Evolutionary conservation across 1,284 basidiomycete genomes (phyloP).

Genomic region (Pseudozyma pruni): DNA sequence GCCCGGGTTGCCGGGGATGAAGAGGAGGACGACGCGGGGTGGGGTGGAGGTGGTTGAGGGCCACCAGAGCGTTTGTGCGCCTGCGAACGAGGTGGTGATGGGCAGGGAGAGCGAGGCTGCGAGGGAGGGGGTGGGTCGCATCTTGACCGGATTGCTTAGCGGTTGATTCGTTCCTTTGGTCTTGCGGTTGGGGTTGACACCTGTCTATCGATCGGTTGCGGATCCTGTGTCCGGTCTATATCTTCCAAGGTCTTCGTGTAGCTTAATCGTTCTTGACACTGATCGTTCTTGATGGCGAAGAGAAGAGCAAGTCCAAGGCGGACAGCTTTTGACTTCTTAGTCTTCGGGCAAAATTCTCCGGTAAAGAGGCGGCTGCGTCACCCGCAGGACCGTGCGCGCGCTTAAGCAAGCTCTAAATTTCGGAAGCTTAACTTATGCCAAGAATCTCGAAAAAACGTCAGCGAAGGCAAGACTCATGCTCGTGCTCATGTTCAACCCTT

Average conservation of each 20-base stretch:
- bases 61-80: slow-evolving; percentile 50
- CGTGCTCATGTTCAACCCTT: too few relatives aligned
- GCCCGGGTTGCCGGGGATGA: slow-evolving; percentile 61
- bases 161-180: not conserved
- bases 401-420: not conserved
- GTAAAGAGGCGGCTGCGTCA: not conserved
- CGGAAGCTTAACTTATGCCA: not conserved
- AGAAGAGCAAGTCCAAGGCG: not conserved
- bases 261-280: too few relatives aligned
- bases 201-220: too few relatives aligned
- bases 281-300: too few relatives aligned
- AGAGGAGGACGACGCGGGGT: slow-evolving; percentile 48
- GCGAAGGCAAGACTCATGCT: not conserved
- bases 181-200: not conserved
- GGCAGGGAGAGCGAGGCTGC: slow-evolving; percentile 31
- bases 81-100: slow-evolving; percentile 38
- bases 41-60: slow-evolving; percentile 8
- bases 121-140: slow-evolving; percentile 19
- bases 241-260: too few relatives aligned
- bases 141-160: not conserved
- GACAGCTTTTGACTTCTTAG: not conserved
- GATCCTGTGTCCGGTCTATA: too few relatives aligned
- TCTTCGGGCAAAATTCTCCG: too few relatives aligned
- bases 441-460: not conserved
- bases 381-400: slow-evolving; percentile 1